Conservation (phyloP, 148 eudicot genomes). For the Chenopodium berlandieri region DNA sequence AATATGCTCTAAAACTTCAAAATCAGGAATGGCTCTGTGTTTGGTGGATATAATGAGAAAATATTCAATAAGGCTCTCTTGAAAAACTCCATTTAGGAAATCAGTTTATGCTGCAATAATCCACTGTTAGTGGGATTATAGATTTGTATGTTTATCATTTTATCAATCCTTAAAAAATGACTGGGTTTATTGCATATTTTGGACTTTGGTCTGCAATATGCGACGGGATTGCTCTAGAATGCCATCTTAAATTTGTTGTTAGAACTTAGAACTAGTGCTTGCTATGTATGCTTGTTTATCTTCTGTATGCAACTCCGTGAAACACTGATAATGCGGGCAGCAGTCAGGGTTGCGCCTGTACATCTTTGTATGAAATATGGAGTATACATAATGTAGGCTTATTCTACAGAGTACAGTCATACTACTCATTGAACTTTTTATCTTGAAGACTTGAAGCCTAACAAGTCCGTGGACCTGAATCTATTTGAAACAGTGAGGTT, state of each 20-base stretch:
- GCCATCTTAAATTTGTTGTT: not conserved
- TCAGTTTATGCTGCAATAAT: not conserved
- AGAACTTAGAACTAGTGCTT: not conserved
- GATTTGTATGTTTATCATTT: not conserved
- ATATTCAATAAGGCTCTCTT: not conserved
- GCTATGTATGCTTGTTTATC: not conserved
- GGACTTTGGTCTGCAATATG: no score
- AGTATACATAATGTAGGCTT: not conserved
- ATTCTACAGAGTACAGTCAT: not conserved
- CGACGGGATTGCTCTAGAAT: not conserved
- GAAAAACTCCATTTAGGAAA: not conserved
- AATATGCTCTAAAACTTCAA: no score
- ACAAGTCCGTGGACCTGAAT: not conserved
- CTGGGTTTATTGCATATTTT: no score
- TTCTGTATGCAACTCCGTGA: no score
- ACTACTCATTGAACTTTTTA: not conserved
- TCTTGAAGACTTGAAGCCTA: not conserved
- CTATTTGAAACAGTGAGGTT: constrained; percentile 45
- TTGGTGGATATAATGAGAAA: no score
- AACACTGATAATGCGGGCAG: not conserved
- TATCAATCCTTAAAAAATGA: no score
- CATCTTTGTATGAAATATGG: not conserved
- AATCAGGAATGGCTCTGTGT: no score
- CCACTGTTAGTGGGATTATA: not conserved
- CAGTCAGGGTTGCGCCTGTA: not conserved